A percentile compares a stretch with the other conserved stretches of the same genome.
Conservation (phyloP, 305 asterid genomes). For the Fraxinus platypoda region DNA sequence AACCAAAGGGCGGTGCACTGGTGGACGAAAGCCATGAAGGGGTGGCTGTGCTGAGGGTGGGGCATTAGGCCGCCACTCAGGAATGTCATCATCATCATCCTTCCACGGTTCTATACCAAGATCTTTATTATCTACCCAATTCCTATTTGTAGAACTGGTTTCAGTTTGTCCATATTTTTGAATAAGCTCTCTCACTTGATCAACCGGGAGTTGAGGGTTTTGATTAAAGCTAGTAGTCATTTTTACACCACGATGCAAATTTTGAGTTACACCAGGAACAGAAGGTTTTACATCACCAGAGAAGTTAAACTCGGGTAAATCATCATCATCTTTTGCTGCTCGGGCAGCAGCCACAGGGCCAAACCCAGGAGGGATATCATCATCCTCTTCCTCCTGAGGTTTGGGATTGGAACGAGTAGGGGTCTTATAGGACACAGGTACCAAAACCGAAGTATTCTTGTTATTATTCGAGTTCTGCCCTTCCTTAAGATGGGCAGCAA, state of each 20-base stretch:
- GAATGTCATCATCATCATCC: constrained; percentile 89
- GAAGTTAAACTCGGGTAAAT: constrained; percentile 84
- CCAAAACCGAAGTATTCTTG: constrained; percentile 32
- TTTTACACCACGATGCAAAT: constrained; percentile 28
- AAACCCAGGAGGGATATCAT: constrained; percentile 89
- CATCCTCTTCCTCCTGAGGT: constrained; percentile 50
- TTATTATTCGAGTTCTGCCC: constrained; percentile 51
- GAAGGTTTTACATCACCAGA: constrained; percentile 37
- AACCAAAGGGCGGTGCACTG: constrained; percentile 16
- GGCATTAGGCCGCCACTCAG: constrained; percentile 85
- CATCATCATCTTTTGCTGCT: constrained; percentile 63
- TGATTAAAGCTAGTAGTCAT: constrained; percentile 3
- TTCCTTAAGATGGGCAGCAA: constrained; percentile 46
- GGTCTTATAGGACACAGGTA: constrained; percentile 12
- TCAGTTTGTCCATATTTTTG: constrained; percentile 76
- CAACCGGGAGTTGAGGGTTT: constrained; percentile 45
- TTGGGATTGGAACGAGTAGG: constrained; percentile 19
- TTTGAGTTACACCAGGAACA: constrained; percentile 28
- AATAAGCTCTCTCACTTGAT: constrained; percentile 79
- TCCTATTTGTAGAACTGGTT: constrained; percentile 24
- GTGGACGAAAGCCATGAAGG: constrained; percentile 28
- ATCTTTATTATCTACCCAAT: constrained; percentile 31
- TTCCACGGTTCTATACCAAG: constrained; percentile 74
- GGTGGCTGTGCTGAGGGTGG: constrained; percentile 25
- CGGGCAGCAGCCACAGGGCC: constrained; percentile 48